phyloP scores from a whole-genome alignment of 2,329 filamentous ascomycete species.

The Endocalyx cinctus region DNA sequence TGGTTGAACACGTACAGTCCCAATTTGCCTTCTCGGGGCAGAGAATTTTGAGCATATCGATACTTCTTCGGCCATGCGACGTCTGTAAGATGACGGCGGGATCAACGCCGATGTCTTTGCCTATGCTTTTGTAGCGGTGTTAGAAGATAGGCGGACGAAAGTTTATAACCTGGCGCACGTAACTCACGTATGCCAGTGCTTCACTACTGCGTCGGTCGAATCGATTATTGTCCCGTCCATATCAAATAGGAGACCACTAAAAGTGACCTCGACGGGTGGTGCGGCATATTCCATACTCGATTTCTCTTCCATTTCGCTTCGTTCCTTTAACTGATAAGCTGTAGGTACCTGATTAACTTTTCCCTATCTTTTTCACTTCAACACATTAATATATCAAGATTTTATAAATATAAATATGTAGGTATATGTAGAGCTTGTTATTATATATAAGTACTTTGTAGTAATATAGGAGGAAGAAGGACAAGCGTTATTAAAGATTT shows the following conservation, averaged over 20 bases:
- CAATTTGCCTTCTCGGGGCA: slow-evolving; percentile 83
- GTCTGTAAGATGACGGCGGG: slow-evolving; percentile 82
- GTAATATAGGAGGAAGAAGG: too few species aligned
- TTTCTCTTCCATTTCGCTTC: too few species aligned
- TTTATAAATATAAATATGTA: too few species aligned
- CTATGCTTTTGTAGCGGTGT: slow-evolving; percentile 53
- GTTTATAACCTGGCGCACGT: slow-evolving; percentile 2
- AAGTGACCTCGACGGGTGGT: slow-evolving; percentile 41
- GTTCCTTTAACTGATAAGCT: too few species aligned
- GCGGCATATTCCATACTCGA: slow-evolving; percentile 35
- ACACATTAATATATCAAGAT: too few species aligned
- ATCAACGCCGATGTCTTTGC: slow-evolving; percentile 76
- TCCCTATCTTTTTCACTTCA: too few species aligned
- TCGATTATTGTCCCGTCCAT: slow-evolving; percentile 85
- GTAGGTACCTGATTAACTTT: too few species aligned
- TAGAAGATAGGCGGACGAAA: too few species aligned
- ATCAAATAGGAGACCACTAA: slow-evolving; percentile 62
- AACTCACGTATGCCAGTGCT: slow-evolving; percentile 68
- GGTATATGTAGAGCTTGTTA: too few species aligned
- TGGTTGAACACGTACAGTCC: too few species aligned
- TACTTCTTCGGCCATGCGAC: slow-evolving; percentile 84
- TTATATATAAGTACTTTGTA: too few species aligned
- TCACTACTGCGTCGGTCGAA: slow-evolving; percentile 70
- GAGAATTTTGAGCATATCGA: slow-evolving; percentile 77
- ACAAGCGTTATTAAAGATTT: too few species aligned